These are phyloP conservation scores for Leishmania tarentolae DNA, from an alignment of 208 protist genomes.

Conservation along the genomic window DNA sequence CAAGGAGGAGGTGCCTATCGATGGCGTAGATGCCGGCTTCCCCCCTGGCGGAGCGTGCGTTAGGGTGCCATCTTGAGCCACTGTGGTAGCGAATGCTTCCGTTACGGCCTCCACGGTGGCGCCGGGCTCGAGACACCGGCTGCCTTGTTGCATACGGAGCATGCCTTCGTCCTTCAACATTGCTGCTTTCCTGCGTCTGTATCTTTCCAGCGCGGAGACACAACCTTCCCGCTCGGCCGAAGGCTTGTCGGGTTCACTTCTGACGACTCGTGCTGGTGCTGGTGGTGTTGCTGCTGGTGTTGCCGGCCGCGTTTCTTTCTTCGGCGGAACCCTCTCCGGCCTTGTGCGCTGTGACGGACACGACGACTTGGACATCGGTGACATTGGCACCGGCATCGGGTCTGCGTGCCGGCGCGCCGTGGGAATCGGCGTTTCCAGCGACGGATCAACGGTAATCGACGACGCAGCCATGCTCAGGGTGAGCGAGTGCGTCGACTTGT, in stretches of 20 bases:
- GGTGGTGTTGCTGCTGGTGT: background rate
- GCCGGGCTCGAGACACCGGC: background rate
- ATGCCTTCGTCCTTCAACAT: background rate
- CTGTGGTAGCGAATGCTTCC: background rate
- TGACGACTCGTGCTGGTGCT: background rate
- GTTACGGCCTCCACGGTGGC: background rate
- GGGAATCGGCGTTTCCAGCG: background rate
- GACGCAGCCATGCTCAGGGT: background rate
- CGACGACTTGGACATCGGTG: background rate
- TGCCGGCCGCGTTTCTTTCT: background rate
- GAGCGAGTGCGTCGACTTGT: conserved; percentile 2
- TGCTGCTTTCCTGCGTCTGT: background rate
- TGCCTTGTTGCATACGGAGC: background rate
- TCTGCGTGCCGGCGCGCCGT: background rate
- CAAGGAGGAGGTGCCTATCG: background rate
- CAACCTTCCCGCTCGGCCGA: background rate
- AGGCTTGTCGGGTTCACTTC: background rate
- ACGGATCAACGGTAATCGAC: background rate
- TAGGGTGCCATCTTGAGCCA: background rate
- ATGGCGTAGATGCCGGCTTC: background rate
- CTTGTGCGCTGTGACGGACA: background rate
- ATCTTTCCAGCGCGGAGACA: background rate
- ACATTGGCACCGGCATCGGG: background rate
- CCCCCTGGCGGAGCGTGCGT: background rate
- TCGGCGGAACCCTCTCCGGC: background rate